Evolutionary conservation across 768 basidiomycete species (phyloP), one percentile per base, ranked within the genome.

Genomic region (Cystofilobasidium ferigula): DNA sequence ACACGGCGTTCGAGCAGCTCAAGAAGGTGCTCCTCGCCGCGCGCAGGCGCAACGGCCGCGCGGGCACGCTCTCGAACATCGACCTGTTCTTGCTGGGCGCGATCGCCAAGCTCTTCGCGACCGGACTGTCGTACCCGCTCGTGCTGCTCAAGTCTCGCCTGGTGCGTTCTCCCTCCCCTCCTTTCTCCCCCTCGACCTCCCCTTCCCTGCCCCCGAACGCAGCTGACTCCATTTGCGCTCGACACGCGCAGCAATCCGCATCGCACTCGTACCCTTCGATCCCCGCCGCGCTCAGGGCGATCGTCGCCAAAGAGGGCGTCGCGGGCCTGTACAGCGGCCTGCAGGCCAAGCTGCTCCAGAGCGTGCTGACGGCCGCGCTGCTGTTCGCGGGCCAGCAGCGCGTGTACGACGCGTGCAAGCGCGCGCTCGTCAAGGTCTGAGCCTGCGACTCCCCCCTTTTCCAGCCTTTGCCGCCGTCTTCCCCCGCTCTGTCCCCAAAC

Each of bases 51-150:
- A 26, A 36, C n/a, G 59, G 48, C 22, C 30, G 20, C 1, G 42
- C 48, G 8, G 70, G 79, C 81, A 59, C 80, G 79, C 78, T 98
- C 42, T 81, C 83, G 12, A 91, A 95, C 72, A 82, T 84, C 81
- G 94, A 99, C 74, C 87, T 90, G 76, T 97, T 99, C 80, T 71
- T 92, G 68, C 82, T 98, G n/a, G 94, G 94, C 2, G 95, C 95
- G 0, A 74, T 94, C 45, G 89, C 90, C 14, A 98, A 99, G 75
- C 82, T 97, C 10, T 82, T 47, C 36, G 81, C 81, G 20, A 82
- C 81, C 0, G 78, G 80, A 7, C 72, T 79, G 3, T 88, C 87
- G 3, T 89, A 89, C 74, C 87, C 87, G 3, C 86, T 85, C 84
- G 86, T 87, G 69, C 70, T 77, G 16, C 75, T 77, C 71, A 77